Evolutionary conservation across 2,329 filamentous ascomycete genomes (phyloP), one percentile per base, ranked within the genome.

Genomic region (Aspergillus ruber): DNA sequence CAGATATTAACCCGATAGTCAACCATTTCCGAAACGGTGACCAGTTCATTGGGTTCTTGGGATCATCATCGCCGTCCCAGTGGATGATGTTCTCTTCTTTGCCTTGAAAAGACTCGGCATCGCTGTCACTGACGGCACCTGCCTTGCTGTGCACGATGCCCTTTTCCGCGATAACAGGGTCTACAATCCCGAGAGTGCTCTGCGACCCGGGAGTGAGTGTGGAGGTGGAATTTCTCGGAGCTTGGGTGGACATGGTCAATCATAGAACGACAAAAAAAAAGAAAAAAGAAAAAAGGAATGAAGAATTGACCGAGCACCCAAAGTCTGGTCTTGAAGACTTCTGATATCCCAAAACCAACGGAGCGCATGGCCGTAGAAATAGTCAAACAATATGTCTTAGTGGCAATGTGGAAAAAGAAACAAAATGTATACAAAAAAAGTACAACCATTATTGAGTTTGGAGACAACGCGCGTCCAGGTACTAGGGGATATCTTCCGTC

Each of bases 1-100:
- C 8, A n/a, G 54, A 52, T 12, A 56, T 52, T n/a, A 56, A 23
- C 17, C 46, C 54, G 6, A 56, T 56, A 3, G 46, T 51, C 13
- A 50, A 15, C 54, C 54, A 56, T 47, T 56, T 56, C 20, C 48
- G 52, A 9, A 32, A 20, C 42, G 23, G 41, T 4, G 46, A 20
- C 54, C 54, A 56, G 41, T 56, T 56, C 54, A 54, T 47, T 3
- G 54, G 52, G 15, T 56, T 56, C 36, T 43, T 21, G 18, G 52
- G 54, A 15, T 56, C 54, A 21, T 46, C 29, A 12, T 50, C 45
- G 15, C 52, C 45, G 36, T 54, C 46, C 52, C 52, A 54, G 32
- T 52, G 40, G 8, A 52, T 48, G 10, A 49, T 12, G 29, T 36
- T 47, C 41, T 46, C 48, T 44, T 43, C 43, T 25, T 49, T 48